Conservation (phyloP, 2,329 filamentous ascomycete genomes). For the Cucurbitaria berberidis region DNA sequence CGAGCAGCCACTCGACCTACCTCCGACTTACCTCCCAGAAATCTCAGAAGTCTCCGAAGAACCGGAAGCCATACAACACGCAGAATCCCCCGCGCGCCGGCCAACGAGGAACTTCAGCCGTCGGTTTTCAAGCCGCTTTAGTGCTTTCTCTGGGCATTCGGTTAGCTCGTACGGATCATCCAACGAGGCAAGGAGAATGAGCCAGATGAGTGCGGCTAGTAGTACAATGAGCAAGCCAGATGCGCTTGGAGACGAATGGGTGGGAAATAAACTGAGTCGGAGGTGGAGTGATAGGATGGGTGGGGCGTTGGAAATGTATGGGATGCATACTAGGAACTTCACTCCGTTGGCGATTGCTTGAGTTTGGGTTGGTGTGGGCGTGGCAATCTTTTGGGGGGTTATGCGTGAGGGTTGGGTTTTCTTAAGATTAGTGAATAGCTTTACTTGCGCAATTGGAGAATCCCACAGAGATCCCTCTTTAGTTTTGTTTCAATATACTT, state of each 20-base stretch:
- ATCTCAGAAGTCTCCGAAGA: neutral
- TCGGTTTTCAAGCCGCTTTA: neutral
- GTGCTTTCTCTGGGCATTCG: neutral
- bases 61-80: neutral
- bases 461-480: no score
- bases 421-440: no score
- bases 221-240: neutral
- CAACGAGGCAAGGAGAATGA: constrained; percentile 8
- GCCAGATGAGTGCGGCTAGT: constrained; percentile 3
- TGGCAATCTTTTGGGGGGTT: neutral
- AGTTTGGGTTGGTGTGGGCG: neutral
- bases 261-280: neutral
- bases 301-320: constrained; percentile 5
- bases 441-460: no score
- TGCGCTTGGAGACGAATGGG: neutral
- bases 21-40: neutral
- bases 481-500: no score
- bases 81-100: neutral
- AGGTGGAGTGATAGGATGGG: constrained; percentile 5
- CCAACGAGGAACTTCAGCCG: constrained; percentile 6
- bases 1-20: neutral
- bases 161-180: constrained; percentile 1
- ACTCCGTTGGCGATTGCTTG: constrained; percentile 1
- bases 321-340: constrained; percentile 3
- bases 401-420: no score